Conservation (phyloP, 208 protist species). For the Histomonas meleagridis region DNA sequence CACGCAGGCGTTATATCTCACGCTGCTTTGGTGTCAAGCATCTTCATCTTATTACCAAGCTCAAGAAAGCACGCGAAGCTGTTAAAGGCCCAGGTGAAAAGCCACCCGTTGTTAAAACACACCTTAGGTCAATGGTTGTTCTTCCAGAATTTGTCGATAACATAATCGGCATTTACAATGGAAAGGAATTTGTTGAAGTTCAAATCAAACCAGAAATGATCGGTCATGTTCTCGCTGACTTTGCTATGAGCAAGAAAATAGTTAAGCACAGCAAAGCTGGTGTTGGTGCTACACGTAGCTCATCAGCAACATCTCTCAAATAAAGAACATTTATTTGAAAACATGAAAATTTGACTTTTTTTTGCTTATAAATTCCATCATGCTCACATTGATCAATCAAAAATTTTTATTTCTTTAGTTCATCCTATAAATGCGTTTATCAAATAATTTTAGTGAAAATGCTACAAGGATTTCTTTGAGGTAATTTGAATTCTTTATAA, state of each 20-base stretch:
- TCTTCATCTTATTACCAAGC: background rate
- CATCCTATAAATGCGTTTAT: no score
- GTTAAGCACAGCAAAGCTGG: constrained; percentile 94
- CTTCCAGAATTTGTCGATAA: constrained; percentile 98
- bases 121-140: constrained; percentile 75
- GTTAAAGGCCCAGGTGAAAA: background rate
- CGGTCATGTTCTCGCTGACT: constrained; percentile 96
- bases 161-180: constrained; percentile 97
- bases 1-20: background rate
- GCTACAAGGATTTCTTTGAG: no score
- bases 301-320: constrained; percentile 5
- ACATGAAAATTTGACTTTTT: no score
- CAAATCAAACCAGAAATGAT: constrained; percentile 99
- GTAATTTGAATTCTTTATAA: no score
- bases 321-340: no score
- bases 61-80: background rate
- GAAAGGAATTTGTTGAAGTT: constrained; percentile 89
- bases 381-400: no score
- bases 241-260: constrained; percentile 95
- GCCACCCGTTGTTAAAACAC: constrained; percentile 18
- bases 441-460: no score
- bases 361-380: no score
- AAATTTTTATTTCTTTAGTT: no score
- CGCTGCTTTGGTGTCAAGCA: background rate
- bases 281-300: constrained; percentile 81